These are phyloP conservation scores for Herpetospermum pedunculosum DNA, from an alignment of 306 rosid species.

Conservation along the genomic window DNA sequence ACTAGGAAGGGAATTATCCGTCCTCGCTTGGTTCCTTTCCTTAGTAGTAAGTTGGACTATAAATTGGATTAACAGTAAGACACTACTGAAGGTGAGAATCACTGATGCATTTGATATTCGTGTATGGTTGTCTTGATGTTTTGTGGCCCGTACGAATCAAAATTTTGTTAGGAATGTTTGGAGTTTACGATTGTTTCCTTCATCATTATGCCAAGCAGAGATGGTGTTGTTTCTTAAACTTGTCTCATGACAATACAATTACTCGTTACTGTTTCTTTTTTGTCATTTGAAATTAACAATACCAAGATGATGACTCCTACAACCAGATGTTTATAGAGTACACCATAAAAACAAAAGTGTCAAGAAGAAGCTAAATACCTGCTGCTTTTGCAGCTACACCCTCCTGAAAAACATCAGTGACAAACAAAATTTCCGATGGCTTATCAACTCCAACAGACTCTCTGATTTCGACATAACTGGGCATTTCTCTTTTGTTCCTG, in stretches of 20 bases:
- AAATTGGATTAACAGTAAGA: not conserved
- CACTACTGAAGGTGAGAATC: not conserved
- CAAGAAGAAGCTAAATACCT: conserved; percentile 29
- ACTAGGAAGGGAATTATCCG: not conserved
- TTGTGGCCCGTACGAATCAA: not conserved
- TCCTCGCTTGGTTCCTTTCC: not conserved
- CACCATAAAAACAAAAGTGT: not conserved
- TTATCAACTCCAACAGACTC: conserved; percentile 76
- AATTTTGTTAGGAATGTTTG: not conserved
- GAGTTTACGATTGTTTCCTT: not conserved
- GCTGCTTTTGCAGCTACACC: conserved; percentile 90
- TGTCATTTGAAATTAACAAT: not conserved
- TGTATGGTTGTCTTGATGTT: not conserved
- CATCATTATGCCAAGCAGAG: not conserved
- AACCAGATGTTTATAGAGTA: not conserved
- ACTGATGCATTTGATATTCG: not conserved
- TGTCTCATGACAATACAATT: not conserved
- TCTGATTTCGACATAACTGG: conserved; percentile 61
- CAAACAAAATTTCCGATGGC: conserved; percentile 67
- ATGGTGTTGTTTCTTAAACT: not conserved
- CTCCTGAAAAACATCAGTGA: conserved; percentile 83
- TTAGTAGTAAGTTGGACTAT: not conserved
- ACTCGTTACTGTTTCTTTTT: not conserved
- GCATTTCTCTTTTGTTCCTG: conserved; percentile 80
- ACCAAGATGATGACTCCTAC: not conserved